Base-by-base conservation (phyloP, 2,329 filamentous ascomycete genomes). In the Proliferodiscus dingleyae region DNA sequence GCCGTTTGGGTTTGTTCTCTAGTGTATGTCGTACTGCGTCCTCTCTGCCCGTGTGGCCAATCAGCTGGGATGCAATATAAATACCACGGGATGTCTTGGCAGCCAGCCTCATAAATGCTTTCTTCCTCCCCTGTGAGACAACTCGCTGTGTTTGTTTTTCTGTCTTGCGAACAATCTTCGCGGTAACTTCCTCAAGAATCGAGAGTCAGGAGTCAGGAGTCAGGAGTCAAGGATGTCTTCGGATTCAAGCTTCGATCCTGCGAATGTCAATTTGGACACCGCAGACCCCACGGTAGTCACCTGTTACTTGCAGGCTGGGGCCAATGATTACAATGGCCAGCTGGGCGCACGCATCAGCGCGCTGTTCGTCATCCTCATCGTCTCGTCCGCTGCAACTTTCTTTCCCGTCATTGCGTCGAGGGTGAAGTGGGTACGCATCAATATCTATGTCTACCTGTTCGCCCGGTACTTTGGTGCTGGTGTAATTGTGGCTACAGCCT, bases 401-500 rank as follows among this genome's bases (percentile, higher is more conserved):
- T 85, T 89, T 56, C 86, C 86, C 0, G 74, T 88, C 36, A 66
- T 81, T 41, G 80, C 87, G 13, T 75, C 77, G 19, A 74, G 76
- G 29, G 73, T 83, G 42, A 68, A 65, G 41, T 71, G 73, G 24
- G 54, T 81, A 2, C 72, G 73, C 2, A 68, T 87, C 2, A 81
- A 82, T 0, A 71, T 75, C 44, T 85, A 80, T 69, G 72, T 78
- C 1, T 89, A 87, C 65, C 82, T 87, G 58, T 71, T 84, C 54
- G 38, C 69, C 59, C 16, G 69, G 61, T 88, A 85, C 66, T 87
- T 89, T 55, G 85, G 85, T 39, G 84, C 83, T 3, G 85, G 85
- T 22, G 84, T 89, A 46, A 89, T 89, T 56, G 73, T 89, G 46
- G 83, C 85, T 1, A 89, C 85, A 1, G 83, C 85, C 1, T 89